Evolutionary conservation across 2,329 filamentous ascomycete genomes (phyloP).

Genomic region (Acrocalymma vagum): DNA sequence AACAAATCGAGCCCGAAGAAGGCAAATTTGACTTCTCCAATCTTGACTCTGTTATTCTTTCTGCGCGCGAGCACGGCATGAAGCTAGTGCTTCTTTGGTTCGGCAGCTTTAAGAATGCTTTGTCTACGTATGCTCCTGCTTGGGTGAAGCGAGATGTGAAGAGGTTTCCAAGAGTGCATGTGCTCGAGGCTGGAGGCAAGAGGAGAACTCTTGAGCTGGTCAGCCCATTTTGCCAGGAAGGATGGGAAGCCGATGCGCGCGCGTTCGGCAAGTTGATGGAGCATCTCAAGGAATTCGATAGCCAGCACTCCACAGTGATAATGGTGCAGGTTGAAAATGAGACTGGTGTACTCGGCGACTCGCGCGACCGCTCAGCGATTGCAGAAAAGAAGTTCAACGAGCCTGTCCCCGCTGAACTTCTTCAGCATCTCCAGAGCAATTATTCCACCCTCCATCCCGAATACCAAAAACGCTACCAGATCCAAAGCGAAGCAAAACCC

Average conservation of each 20-base stretch:
- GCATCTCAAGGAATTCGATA: constrained; percentile 56
- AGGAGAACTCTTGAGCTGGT: constrained; percentile 29
- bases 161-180: constrained; percentile 37
- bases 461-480: constrained; percentile 36
- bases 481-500: constrained; percentile 17
- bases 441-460: constrained; percentile 26
- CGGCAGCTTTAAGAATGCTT: constrained; percentile 57
- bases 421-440: constrained; percentile 35
- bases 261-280: constrained; percentile 51
- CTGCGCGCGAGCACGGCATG: constrained; percentile 48
- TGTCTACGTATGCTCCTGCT: constrained; percentile 35
- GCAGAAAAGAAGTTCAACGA: constrained; percentile 54
- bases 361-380: constrained; percentile 54
- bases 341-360: constrained; percentile 61
- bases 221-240: constrained; percentile 46
- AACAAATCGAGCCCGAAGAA: constrained; percentile 57
- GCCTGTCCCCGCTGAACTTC: constrained; percentile 47
- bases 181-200: constrained; percentile 27
- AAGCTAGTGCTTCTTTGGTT: constrained; percentile 57
- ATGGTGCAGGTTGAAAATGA: constrained; percentile 69
- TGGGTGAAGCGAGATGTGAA: constrained; percentile 45
- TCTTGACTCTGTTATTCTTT: constrained; percentile 51
- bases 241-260: constrained; percentile 46
- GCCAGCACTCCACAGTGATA: constrained; percentile 58
- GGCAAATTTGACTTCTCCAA: constrained; percentile 54